Evolutionary conservation across 78 protist genomes (phyloP), one percentile per base, ranked within the genome.

Genomic region (Dictyostelium firmibasis): DNA sequence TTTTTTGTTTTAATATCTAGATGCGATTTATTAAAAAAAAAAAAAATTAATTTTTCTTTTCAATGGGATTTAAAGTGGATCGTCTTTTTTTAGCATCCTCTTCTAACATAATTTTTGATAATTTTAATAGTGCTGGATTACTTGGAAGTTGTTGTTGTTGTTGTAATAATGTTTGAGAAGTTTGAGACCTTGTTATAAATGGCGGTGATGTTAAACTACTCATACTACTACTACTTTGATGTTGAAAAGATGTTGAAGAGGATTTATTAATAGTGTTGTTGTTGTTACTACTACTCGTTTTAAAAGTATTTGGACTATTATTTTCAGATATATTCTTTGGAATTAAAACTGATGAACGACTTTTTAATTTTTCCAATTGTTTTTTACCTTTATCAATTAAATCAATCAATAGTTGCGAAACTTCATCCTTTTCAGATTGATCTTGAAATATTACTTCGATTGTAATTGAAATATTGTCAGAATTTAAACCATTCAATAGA

Each of bases 31-130:
- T n/a, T 50, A 47, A 47, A 47, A 47, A 47, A 47, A 47, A 47
- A 47, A 47, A 47, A 2, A 47, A 70, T 70, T 70, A 70, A 11
- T 70, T 72, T 31, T 72, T 72, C 33, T 72, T 33, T 31, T 33
- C 38, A 33, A 72, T 72, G 29, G 79, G 79, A 82, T 82, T 82
- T 82, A 82, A 57, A 57, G 53, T 33, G 4, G 62, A 29, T 60
- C 86, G 57, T 60, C 64, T 82, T 57, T 82, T 82, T 82, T 82
- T 82, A 1, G 64, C 64, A 60, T 82, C 86, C 20, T 50, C 41
- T 7, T 82, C 86, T 2, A 57, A 18, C 86, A 82, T 82, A 25
- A 82, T 50, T 57, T 82, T 82, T 50, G 86, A 82, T 31, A 82
- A 50, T 57, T 60, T 82, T 14, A 57, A 6, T 57, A 82, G 5